A percentile compares a stretch with the other conserved stretches of the same genome.
Conservation (phyloP, 768 basidiomycete species). For the Boletus rex-veris region DNA sequence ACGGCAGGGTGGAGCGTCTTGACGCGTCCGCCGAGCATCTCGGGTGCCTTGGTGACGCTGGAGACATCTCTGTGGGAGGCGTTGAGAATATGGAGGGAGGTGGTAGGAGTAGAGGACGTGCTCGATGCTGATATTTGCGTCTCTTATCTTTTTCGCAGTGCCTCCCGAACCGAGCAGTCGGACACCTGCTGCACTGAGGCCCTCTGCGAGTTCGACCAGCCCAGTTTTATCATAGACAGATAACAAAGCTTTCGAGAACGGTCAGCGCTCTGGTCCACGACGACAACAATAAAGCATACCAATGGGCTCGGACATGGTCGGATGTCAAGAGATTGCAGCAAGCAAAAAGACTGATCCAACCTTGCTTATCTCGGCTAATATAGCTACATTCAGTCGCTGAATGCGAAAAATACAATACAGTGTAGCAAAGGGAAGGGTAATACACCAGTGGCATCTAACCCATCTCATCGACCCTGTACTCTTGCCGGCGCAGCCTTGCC, state of each 20-base stretch:
- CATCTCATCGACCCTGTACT: conserved; percentile 33
- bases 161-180: conserved; percentile 93
- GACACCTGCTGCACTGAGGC: conserved; percentile 78
- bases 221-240: conserved; percentile 96
- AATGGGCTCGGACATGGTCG: conserved; percentile 28
- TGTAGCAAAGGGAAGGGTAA: too few species aligned
- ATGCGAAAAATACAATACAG: conserved; percentile 12
- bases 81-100: conserved; percentile 7
- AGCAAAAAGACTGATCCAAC: not conserved
- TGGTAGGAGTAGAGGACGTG: conserved; percentile 41
- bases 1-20: conserved; percentile 98
- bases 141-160: conserved; percentile 96
- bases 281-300: conserved; percentile 15
- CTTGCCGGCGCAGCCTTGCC: conserved; percentile 34
- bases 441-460: not conserved
- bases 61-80: conserved; percentile 77
- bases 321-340: conserved; percentile 5
- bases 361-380: conserved; percentile 14
- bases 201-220: conserved; percentile 83
- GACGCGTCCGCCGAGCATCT: conserved; percentile 97
- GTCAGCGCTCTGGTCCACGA: conserved; percentile 1
- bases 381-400: conserved; percentile 3
- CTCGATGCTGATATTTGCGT: conserved; percentile 89
- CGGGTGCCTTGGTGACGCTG: conserved; percentile 94
- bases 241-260: conserved; percentile 60